Evolutionary conservation across 768 basidiomycete species (phyloP).

Genomic region (Tricholoma sp.): DNA sequence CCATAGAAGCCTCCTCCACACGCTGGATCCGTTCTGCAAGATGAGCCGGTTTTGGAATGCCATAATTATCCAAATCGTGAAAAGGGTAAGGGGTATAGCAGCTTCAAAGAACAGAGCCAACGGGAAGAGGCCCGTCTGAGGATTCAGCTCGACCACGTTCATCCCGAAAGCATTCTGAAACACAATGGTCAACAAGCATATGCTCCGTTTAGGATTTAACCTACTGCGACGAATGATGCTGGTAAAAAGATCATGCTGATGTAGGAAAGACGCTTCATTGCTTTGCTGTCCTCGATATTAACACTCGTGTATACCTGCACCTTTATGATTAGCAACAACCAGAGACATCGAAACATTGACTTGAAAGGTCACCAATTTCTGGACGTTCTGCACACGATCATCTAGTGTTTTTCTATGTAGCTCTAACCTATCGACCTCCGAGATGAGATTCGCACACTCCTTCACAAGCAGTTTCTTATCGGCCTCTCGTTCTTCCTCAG

Average conservation of each 20-base stretch:
- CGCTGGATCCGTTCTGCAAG: not conserved
- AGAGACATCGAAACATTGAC: not conserved
- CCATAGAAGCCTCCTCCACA: not conserved
- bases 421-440: not conserved
- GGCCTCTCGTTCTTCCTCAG: not conserved
- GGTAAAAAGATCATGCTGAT: not conserved
- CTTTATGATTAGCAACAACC: not conserved
- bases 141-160: not conserved
- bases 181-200: not conserved
- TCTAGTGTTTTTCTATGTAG: not conserved
- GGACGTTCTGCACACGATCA: not conserved
- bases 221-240: not conserved
- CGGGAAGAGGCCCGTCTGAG: not conserved
- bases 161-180: not conserved
- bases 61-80: not conserved
- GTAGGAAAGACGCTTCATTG: not conserved
- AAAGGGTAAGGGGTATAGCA: not conserved
- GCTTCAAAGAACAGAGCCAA: not conserved
- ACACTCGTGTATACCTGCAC: not conserved
- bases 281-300: not conserved
- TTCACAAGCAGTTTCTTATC: not conserved
- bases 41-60: not conserved
- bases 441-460: not conserved
- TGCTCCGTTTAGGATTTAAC: not conserved
- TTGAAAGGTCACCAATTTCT: not conserved